Percentiles rank a stretch among this genome's conserved stretches.
phyloP scores from a whole-genome alignment of 2,329 filamentous ascomycete genomes.

The Chalara sp. region DNA sequence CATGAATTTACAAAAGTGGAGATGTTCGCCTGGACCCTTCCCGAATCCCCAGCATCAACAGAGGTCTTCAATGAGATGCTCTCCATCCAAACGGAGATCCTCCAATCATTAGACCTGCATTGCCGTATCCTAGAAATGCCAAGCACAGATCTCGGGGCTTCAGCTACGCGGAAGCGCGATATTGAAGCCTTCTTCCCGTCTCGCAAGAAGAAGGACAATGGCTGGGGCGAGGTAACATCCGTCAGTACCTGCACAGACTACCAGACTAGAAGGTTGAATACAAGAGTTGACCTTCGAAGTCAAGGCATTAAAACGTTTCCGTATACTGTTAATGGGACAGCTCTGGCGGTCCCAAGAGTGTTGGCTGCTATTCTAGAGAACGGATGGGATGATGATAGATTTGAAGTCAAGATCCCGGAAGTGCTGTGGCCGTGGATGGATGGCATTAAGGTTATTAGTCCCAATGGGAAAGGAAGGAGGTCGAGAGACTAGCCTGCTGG shows the following conservation, averaged over 20 bases:
- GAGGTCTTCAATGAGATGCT: slow-evolving; percentile 79
- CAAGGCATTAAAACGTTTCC: slow-evolving; percentile 61
- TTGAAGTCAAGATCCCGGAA: slow-evolving; percentile 68
- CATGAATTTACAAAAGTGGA: slow-evolving; percentile 99
- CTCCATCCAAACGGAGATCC: slow-evolving; percentile 77
- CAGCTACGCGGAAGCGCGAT: slow-evolving; percentile 79
- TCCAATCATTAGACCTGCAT: slow-evolving; percentile 68
- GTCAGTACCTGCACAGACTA: slow-evolving; percentile 93
- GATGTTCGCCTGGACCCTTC: slow-evolving; percentile 84
- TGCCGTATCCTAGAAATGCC: slow-evolving; percentile 95
- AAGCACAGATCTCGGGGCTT: slow-evolving; percentile 78
- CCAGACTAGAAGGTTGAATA: slow-evolving; percentile 76
- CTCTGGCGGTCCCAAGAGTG: slow-evolving; percentile 83
- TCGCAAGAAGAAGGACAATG: slow-evolving; percentile 55
- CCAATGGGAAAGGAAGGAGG: not conserved
- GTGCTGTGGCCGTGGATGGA: slow-evolving; percentile 82
- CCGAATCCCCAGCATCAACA: slow-evolving; percentile 42
- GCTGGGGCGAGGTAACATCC: slow-evolving; percentile 91
- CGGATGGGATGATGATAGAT: slow-evolving; percentile 69
- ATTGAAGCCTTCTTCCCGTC: slow-evolving; percentile 94
- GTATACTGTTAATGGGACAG: slow-evolving; percentile 90
- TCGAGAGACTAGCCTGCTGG: not conserved
- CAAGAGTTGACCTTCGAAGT: slow-evolving; percentile 53
- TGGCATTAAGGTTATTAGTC: slow-evolving; percentile 54
- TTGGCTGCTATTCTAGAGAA: slow-evolving; percentile 86